phyloP scores from a whole-genome alignment of 2,329 filamentous ascomycete genomes.

The Phyllosticta citrichinensis region DNA sequence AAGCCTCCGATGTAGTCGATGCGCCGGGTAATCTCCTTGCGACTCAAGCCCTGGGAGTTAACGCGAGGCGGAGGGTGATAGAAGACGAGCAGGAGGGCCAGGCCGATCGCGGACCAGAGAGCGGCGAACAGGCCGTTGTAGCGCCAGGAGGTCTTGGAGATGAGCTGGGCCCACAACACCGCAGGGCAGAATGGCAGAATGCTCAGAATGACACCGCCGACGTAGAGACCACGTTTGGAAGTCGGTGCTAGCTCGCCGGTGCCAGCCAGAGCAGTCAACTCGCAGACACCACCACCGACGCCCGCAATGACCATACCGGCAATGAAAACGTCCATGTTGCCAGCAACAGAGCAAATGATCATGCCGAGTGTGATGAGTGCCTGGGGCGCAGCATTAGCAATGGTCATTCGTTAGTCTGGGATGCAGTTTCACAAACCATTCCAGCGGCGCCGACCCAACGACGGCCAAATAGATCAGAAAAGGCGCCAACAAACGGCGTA shows the following conservation, averaged over 20 bases:
- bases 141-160: slow-evolving; percentile 43
- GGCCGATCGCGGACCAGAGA: slow-evolving; percentile 41
- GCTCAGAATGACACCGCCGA: slow-evolving; percentile 49
- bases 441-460: slow-evolving; percentile 24
- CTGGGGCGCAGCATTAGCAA: slow-evolving; percentile 39
- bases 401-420: slow-evolving; percentile 32
- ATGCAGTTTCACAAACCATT: slow-evolving; percentile 11
- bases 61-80: slow-evolving; percentile 44
- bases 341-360: slow-evolving; percentile 43
- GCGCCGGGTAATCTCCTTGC: slow-evolving; percentile 18
- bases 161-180: slow-evolving; percentile 52
- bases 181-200: slow-evolving; percentile 54
- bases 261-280: slow-evolving; percentile 57
- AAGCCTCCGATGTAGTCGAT: slow-evolving; percentile 25
- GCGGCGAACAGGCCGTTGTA: slow-evolving; percentile 45
- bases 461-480: slow-evolving; percentile 25
- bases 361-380: slow-evolving; percentile 44
- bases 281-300: slow-evolving; percentile 56
- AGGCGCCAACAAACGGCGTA: slow-evolving; percentile 52
- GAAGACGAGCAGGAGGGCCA: slow-evolving; percentile 38
- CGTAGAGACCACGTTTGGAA: slow-evolving; percentile 53
- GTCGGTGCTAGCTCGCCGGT: slow-evolving; percentile 59
- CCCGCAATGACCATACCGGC: slow-evolving; percentile 46
- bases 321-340: slow-evolving; percentile 21
- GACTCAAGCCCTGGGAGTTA: slow-evolving; percentile 27